Evolutionary conservation across 441 rosid species (phyloP).

Genomic region (Daphne laureola): DNA sequence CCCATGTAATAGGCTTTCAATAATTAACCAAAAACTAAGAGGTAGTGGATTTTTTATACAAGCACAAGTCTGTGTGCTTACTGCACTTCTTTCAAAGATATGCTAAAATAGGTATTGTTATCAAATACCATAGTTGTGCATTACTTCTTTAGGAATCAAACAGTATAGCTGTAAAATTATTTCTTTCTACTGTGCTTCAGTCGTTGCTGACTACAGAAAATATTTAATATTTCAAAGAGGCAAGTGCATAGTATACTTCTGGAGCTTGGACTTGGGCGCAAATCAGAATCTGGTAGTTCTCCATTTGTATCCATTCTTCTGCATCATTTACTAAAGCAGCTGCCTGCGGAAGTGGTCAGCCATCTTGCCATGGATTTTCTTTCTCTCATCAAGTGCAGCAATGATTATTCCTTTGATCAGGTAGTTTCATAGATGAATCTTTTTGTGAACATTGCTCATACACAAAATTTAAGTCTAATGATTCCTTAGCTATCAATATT

Average conservation of each 20-base stretch:
- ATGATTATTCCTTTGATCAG: conserved; percentile 70
- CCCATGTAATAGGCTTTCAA: too few species aligned
- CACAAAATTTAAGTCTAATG: too few species aligned
- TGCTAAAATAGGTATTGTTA: too few species aligned
- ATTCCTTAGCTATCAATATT: too few species aligned
- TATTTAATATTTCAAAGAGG: conserved; percentile 28
- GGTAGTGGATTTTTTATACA: too few species aligned
- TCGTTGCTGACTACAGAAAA: neutral
- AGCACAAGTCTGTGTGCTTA: too few species aligned
- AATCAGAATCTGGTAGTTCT: conserved; percentile 30
- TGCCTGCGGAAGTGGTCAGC: conserved; percentile 60
- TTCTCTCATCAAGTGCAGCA: conserved; percentile 59
- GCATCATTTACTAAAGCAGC: conserved; percentile 73
- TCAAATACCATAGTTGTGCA: too few species aligned
- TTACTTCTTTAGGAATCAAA: neutral
- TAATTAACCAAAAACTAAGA: too few species aligned
- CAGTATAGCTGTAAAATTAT: conserved; percentile 6
- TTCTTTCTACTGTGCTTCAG: conserved; percentile 7
- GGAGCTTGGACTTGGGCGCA: conserved; percentile 66
- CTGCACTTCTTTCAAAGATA: too few species aligned
- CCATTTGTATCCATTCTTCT: conserved; percentile 66
- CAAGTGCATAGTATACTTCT: conserved; percentile 42
- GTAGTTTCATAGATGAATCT: conserved; percentile 20
- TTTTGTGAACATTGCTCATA: too few species aligned
- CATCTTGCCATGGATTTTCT: conserved; percentile 55